Conservation (phyloP, 1,284 basidiomycete genomes). For the Fomitopsis palustris region DNA sequence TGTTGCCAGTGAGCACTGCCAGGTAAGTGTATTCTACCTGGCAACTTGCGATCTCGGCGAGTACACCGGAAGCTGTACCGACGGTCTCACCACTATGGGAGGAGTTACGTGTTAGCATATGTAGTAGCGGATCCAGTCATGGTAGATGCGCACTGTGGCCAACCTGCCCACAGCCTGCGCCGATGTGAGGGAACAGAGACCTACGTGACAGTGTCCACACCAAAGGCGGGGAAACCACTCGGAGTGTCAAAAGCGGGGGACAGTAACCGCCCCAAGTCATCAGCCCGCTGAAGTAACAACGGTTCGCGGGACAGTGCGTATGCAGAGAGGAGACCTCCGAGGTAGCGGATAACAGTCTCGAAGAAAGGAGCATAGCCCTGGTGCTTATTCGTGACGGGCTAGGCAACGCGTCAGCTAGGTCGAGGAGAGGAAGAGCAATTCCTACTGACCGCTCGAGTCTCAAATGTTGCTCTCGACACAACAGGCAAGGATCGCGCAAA, state of each 20-base stretch:
- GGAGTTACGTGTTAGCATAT: not conserved
- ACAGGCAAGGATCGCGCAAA: conserved; percentile 72
- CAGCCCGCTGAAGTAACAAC: conserved; percentile 46
- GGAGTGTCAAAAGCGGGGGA: conserved; percentile 49
- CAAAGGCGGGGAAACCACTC: conserved; percentile 46
- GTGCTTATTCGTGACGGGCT: conserved; percentile 2
- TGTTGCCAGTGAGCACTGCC: conserved; percentile 55
- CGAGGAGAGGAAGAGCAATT: not conserved
- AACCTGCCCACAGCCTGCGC: not conserved
- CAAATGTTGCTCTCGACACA: conserved; percentile 65
- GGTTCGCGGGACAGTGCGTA: conserved; percentile 63
- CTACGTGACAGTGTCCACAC: conserved; percentile 41
- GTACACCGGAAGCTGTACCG: conserved; percentile 10
- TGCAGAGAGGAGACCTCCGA: conserved; percentile 69
- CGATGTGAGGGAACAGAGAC: not conserved
- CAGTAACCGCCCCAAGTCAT: conserved; percentile 45
- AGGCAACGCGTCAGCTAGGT: not conserved
- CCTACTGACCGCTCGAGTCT: not conserved
- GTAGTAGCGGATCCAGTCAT: no score
- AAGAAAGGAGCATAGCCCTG: conserved; percentile 51
- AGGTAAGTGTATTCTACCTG: conserved; percentile 66
- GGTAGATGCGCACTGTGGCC: not conserved
- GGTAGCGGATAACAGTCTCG: conserved; percentile 74
- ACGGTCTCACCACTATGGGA: conserved; percentile 3
- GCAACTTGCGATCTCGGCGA: conserved; percentile 51